Percentiles rank a stretch among this genome's conserved stretches.
These are phyloP conservation scores for Boechera retrofracta DNA, from an alignment of 345 rosid species.

Conservation along the genomic window DNA sequence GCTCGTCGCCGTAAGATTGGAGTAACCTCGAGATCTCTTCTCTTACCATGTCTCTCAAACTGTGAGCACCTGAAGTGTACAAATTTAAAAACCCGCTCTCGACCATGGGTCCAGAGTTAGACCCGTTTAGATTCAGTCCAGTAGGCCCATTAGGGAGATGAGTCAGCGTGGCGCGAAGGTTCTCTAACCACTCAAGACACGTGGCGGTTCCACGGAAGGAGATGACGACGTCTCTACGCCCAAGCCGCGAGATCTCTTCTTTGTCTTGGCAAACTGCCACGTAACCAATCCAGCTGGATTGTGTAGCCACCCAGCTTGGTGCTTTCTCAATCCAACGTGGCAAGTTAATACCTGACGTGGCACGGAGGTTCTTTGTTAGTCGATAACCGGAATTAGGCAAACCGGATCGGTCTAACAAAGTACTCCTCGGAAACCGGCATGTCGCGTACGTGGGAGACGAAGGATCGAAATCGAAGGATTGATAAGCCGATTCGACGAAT, in stretches of 20 bases:
- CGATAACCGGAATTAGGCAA: slow-evolving; percentile 68
- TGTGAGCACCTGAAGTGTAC: slow-evolving; percentile 68
- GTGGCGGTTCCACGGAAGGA: slow-evolving; percentile 90
- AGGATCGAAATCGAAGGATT: slow-evolving; percentile 74
- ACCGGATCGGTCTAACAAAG: slow-evolving; percentile 66
- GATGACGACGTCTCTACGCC: slow-evolving; percentile 86
- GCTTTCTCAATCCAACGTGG: slow-evolving; percentile 78
- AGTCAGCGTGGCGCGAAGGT: slow-evolving; percentile 77
- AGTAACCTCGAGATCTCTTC: slow-evolving; percentile 65
- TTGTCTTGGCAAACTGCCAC: slow-evolving; percentile 86
- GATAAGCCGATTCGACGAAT: slow-evolving; percentile 82
- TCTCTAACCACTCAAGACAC: slow-evolving; percentile 93
- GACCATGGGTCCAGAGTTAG: slow-evolving; percentile 67
- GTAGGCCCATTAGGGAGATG: slow-evolving; percentile 47
- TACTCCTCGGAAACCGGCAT: slow-evolving; percentile 58
- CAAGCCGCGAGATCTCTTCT: slow-evolving; percentile 77
- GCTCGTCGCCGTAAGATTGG: slow-evolving; percentile 67
- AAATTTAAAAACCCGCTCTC: slow-evolving; percentile 88
- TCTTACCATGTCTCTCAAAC: slow-evolving; percentile 67
- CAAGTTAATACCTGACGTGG: slow-evolving; percentile 72
- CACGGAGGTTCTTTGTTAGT: slow-evolving; percentile 65
- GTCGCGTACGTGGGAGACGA: slow-evolving; percentile 68
- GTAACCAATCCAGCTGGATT: slow-evolving; percentile 96
- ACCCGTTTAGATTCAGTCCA: neutral
- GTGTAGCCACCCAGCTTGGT: slow-evolving; percentile 66